These are phyloP conservation scores for Tuber indicum DNA, from an alignment of 495 filamentous ascomycete species.

Conservation along the genomic window DNA sequence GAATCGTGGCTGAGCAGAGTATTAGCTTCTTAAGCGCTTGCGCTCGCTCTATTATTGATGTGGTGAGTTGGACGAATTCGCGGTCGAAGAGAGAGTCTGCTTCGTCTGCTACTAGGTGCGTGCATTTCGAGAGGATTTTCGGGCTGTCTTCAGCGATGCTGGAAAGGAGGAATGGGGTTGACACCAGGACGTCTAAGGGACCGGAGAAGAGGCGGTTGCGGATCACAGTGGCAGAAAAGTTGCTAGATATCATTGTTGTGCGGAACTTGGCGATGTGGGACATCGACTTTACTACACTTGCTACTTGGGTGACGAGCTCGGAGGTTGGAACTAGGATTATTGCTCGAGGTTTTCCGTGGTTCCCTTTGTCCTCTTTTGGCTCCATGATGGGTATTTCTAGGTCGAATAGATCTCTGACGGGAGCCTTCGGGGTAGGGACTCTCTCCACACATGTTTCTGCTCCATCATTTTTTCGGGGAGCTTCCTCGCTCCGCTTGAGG, in stretches of 20 bases:
- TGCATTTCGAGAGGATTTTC: conserved; percentile 79
- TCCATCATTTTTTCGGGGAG: conserved; percentile 46
- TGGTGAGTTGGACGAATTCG: conserved; percentile 77
- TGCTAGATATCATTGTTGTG: conserved; percentile 69
- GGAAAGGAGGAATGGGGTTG: conserved; percentile 80
- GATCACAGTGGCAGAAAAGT: conserved; percentile 68
- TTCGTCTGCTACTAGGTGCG: conserved; percentile 83
- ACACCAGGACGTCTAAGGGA: conserved; percentile 75
- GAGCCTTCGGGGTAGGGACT: conserved; percentile 46
- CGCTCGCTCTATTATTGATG: conserved; percentile 67
- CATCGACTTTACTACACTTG: conserved; percentile 66
- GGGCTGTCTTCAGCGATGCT: conserved; percentile 81
- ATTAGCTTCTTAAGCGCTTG: conserved; percentile 82
- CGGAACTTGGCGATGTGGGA: conserved; percentile 79
- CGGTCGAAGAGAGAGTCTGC: conserved; percentile 93
- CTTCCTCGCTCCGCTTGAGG: conserved; percentile 67
- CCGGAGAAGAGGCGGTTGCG: conserved; percentile 69
- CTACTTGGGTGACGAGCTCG: conserved; percentile 87
- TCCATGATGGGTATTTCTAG: conserved; percentile 49
- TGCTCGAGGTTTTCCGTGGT: conserved; percentile 68
- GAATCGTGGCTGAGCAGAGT: conserved; percentile 94
- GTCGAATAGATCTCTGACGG: conserved; percentile 50
- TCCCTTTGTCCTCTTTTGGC: conserved; percentile 50
- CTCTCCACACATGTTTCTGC: conserved; percentile 51
- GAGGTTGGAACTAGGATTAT: conserved; percentile 89